These are phyloP conservation scores for Globisporangium camurandrum DNA, from an alignment of 352 stramenopile genomes.

Conservation along the genomic window DNA sequence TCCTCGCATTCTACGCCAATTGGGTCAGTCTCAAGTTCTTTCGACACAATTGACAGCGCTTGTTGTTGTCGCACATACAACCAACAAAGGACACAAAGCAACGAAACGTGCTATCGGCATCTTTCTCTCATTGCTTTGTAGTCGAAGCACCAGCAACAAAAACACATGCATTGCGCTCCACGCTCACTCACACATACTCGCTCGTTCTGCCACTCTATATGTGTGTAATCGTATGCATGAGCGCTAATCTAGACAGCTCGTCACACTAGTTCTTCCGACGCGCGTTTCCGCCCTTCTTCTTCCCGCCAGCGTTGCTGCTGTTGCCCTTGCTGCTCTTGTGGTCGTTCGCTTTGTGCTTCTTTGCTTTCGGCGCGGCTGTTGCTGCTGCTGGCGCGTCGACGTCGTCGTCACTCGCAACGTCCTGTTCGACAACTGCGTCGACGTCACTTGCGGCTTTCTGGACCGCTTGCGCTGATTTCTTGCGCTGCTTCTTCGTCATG, in stretches of 20 bases:
- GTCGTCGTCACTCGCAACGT: constrained; percentile 44
- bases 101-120: neutral
- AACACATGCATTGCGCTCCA: no score
- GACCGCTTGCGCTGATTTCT: constrained; percentile 63
- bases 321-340: constrained; percentile 17
- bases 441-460: constrained; percentile 74
- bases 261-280: no score
- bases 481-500: constrained; percentile 78
- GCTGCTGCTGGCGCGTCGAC: constrained; percentile 21
- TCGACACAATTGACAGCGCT: constrained; percentile 49
- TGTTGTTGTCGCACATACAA: neutral
- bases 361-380: constrained; percentile 22
- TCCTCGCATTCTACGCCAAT: constrained; percentile 73
- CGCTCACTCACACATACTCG: no score
- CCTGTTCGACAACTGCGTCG: constrained; percentile 48
- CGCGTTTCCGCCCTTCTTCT: constrained; percentile 21
- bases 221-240: no score
- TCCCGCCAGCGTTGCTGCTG: constrained; percentile 4
- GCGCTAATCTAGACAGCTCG: no score
- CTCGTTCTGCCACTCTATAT: no score
- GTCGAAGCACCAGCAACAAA: constrained; percentile 18
- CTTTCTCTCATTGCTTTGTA: constrained; percentile 34
- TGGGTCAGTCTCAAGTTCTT: constrained; percentile 87
- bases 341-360: constrained; percentile 41
- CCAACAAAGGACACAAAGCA: neutral